Percentiles rank a stretch among this genome's conserved stretches.
Evolutionary conservation across 2,329 filamentous ascomycete genomes (phyloP).

Genomic region (Verticillium isaacii): DNA sequence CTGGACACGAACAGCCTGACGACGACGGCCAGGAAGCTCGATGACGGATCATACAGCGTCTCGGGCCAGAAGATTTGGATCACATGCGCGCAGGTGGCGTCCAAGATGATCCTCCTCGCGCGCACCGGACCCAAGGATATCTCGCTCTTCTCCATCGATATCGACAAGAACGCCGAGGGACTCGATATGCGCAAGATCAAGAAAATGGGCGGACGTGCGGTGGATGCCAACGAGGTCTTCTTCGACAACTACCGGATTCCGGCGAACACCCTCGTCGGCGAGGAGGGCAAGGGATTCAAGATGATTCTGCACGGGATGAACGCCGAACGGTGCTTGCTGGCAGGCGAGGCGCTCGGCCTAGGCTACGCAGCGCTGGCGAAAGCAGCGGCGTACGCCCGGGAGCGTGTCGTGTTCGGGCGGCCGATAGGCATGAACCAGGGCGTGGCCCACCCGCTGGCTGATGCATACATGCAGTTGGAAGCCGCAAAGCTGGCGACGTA

Average conservation of each 20-base stretch:
- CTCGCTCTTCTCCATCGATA: constrained; percentile 75
- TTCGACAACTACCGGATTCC: constrained; percentile 74
- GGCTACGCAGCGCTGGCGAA: constrained; percentile 66
- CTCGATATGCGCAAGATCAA: constrained; percentile 68
- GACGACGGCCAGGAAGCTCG: constrained; percentile 53
- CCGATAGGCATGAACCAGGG: constrained; percentile 64
- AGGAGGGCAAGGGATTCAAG: constrained; percentile 73
- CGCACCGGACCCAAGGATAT: constrained; percentile 72
- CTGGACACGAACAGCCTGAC: constrained; percentile 70
- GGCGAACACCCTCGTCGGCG: constrained; percentile 59
- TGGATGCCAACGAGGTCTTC: constrained; percentile 85
- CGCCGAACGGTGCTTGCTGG: constrained; percentile 69
- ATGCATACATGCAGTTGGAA: constrained; percentile 62
- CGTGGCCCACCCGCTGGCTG: constrained; percentile 60
- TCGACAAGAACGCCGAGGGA: constrained; percentile 55
- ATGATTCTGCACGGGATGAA: constrained; percentile 79
- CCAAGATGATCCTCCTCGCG: constrained; percentile 78
- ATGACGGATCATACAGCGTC: constrained; percentile 58
- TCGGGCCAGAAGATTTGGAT: constrained; percentile 88
- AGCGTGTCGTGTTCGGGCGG: constrained; percentile 60
- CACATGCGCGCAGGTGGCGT: constrained; percentile 75
- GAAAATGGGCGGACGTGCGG: constrained; percentile 80
- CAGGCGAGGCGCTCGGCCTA: constrained; percentile 74
- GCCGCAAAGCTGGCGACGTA: constrained; percentile 61
- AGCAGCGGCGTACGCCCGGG: constrained; percentile 61